Evolutionary conservation across 768 basidiomycete genomes (phyloP).

Genomic region (Russula emetica): DNA sequence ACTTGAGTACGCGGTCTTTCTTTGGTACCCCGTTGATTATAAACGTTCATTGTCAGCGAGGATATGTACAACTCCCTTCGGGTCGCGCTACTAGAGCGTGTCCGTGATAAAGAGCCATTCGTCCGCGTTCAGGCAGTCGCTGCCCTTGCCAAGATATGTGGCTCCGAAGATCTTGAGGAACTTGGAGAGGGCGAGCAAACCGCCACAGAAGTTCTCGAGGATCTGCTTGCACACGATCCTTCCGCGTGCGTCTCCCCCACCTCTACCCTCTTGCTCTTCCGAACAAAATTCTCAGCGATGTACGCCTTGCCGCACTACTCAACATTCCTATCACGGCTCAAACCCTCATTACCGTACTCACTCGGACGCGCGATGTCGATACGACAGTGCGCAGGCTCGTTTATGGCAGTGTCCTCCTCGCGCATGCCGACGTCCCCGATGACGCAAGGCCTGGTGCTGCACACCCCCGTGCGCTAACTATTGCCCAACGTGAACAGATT

Average conservation of each 20-base stretch:
- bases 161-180: constrained; percentile 60
- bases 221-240: constrained; percentile 65
- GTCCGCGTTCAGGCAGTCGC: constrained; percentile 78
- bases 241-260: constrained; percentile 54
- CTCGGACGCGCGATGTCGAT: constrained; percentile 78
- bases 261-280: background rate
- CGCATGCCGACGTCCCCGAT: constrained; percentile 33
- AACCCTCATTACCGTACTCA: constrained; percentile 64
- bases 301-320: constrained; percentile 72
- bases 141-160: constrained; percentile 72
- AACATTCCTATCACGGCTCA: constrained; percentile 56
- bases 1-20: constrained; percentile 62
- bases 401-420: constrained; percentile 56
- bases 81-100: constrained; percentile 59
- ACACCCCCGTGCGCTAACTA: constrained; percentile 61
- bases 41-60: constrained; percentile 48
- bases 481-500: constrained; percentile 71
- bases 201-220: constrained; percentile 58
- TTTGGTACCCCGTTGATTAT: background rate
- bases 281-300: constrained; percentile 53
- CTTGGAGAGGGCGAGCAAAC: constrained; percentile 48
- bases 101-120: constrained; percentile 70
- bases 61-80: constrained; percentile 66
- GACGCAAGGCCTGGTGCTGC: constrained; percentile 41
- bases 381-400: constrained; percentile 66